Evolutionary conservation across 1,139 yeast genomes (phyloP).

Genomic region (Hansenula sp.): DNA sequence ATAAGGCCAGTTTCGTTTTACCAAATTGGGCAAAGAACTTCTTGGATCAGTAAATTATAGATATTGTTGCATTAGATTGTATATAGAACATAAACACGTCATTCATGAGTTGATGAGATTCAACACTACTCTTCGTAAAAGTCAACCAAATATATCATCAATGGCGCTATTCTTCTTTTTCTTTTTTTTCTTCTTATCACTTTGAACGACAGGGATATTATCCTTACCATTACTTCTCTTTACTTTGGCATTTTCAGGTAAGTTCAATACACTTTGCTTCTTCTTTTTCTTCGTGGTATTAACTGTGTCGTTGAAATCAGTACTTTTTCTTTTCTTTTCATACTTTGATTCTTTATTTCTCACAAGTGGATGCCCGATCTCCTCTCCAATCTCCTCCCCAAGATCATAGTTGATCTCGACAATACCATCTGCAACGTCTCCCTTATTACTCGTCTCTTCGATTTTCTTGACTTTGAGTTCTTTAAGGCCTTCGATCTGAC

Average conservation of each 20-base stretch:
- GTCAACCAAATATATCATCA: slow-evolving; percentile 54
- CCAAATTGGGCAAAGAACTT: slow-evolving; percentile 77
- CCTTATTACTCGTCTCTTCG: slow-evolving; percentile 15
- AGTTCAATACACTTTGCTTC: slow-evolving; percentile 1
- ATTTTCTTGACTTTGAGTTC: slow-evolving; percentile 9
- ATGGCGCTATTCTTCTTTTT: slow-evolving; percentile 47
- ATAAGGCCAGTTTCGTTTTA: slow-evolving; percentile 74
- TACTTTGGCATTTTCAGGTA: slow-evolving; percentile 4
- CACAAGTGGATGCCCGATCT: not conserved
- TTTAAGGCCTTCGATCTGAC: slow-evolving; percentile 12
- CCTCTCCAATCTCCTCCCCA: slow-evolving; percentile 25
- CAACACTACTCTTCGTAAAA: not conserved
- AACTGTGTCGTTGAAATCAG: not conserved
- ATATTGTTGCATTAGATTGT: not conserved
- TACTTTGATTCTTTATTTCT: slow-evolving; percentile 10
- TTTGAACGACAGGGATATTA: slow-evolving; percentile 21
- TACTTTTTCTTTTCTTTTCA: slow-evolving; percentile 4
- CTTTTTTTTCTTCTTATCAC: slow-evolving; percentile 33
- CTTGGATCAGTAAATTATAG: slow-evolving; percentile 20
- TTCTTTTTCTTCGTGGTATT: not conserved
- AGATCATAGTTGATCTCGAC: slow-evolving; percentile 7
- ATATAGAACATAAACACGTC: not conserved
- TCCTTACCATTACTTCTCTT: slow-evolving; percentile 14
- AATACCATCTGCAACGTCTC: slow-evolving; percentile 11
- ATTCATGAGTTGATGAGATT: not conserved